phyloP scores from a whole-genome alignment of 495 filamentous ascomycete genomes.

The Tuber microsphaerosporum region DNA sequence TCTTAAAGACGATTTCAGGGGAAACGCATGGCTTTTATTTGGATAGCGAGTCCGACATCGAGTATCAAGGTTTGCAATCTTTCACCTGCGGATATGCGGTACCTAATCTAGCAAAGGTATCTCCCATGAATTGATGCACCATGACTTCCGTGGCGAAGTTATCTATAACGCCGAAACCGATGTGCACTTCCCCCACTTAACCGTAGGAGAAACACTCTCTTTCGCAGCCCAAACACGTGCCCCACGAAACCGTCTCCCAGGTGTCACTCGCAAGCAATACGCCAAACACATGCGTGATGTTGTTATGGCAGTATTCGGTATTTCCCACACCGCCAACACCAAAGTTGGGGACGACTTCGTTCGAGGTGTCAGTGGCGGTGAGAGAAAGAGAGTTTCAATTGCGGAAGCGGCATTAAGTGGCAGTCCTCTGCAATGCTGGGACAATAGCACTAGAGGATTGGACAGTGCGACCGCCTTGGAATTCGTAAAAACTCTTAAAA shows the following conservation, averaged over 20 bases:
- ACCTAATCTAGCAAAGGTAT: conserved; percentile 43
- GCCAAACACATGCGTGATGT: conserved; percentile 63
- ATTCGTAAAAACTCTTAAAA: conserved; percentile 62
- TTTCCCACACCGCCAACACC: conserved; percentile 67
- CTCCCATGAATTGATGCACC: conserved; percentile 30
- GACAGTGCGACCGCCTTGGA: conserved; percentile 77
- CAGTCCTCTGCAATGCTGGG: conserved; percentile 72
- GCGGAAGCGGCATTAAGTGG: conserved; percentile 61
- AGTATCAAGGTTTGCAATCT: conserved; percentile 59
- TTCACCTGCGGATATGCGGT: background rate
- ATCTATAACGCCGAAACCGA: conserved; percentile 78
- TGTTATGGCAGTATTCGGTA: conserved; percentile 71
- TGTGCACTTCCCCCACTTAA: conserved; percentile 73
- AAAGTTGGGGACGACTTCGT: conserved; percentile 72
- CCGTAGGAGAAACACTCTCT: conserved; percentile 67
- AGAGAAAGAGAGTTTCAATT: conserved; percentile 77
- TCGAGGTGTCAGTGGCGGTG: conserved; percentile 72
- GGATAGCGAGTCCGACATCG: conserved; percentile 58
- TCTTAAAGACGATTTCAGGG: conserved; percentile 72
- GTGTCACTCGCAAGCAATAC: conserved; percentile 55
- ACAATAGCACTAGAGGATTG: conserved; percentile 73
- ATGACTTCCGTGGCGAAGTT: conserved; percentile 62
- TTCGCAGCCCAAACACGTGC: conserved; percentile 68
- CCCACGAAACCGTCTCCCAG: conserved; percentile 55
- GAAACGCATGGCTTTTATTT: conserved; percentile 67